These are phyloP conservation scores for Ogataea trehaloabstinens DNA, from an alignment of 805 yeast genomes.

Conservation along the genomic window DNA sequence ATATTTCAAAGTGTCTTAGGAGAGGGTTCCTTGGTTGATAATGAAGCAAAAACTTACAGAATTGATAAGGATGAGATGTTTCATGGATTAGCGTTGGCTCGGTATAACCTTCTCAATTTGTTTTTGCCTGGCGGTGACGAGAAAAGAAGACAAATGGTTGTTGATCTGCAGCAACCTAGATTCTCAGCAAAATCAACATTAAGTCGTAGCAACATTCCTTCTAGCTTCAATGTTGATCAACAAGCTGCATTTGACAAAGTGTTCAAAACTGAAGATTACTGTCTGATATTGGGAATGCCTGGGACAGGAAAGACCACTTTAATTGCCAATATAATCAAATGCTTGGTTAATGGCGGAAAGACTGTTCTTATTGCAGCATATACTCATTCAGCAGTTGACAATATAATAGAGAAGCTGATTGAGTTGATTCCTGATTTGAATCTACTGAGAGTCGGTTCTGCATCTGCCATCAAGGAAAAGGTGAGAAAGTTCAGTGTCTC, in stretches of 20 bases:
- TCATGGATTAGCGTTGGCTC: conserved; percentile 70
- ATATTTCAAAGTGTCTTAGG: conserved; percentile 47
- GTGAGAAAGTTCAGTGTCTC: conserved; percentile 53
- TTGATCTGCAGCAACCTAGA: conserved; percentile 50
- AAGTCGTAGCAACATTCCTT: conserved; percentile 17
- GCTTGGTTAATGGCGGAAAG: conserved; percentile 58
- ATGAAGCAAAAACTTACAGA: conserved; percentile 42
- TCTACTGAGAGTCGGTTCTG: conserved; percentile 67
- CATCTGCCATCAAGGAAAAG: conserved; percentile 58
- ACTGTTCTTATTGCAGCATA: conserved; percentile 78
- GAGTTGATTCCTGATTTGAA: conserved; percentile 38
- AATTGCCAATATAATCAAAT: conserved; percentile 69
- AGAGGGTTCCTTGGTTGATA: conserved; percentile 14
- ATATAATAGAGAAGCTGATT: conserved; percentile 72
- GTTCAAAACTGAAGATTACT: conserved; percentile 66
- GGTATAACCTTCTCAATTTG: conserved; percentile 71
- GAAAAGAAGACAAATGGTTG: conserved; percentile 46
- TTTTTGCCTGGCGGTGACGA: conserved; percentile 50
- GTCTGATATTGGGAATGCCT: conserved; percentile 92
- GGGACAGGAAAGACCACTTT: conserved; percentile 97
- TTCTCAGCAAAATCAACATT: conserved; percentile 30
- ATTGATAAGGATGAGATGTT: conserved; percentile 79
- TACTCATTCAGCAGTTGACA: conserved; percentile 96
- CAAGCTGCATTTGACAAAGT: conserved; percentile 62
- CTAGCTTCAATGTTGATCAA: conserved; percentile 69